A percentile compares a stretch with the other conserved stretches of the same genome.
Conservation (phyloP, 345 rosid genomes). For the Dimocarpus longan region DNA sequence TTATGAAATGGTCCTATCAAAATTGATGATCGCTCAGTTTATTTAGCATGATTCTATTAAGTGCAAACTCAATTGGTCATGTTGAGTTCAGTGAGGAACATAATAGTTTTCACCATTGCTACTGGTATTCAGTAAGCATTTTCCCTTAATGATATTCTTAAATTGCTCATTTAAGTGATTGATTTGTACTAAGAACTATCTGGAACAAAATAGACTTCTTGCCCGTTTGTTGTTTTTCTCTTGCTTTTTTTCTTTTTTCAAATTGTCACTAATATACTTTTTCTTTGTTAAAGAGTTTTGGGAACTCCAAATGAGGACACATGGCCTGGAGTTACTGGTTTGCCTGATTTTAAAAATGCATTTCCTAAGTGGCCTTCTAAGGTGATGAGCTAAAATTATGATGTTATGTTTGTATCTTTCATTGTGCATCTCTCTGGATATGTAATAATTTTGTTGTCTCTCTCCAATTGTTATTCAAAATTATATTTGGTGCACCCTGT, state of each 20-base stretch:
- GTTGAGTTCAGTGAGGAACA: background rate
- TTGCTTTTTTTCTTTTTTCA: background rate
- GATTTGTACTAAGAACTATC: background rate
- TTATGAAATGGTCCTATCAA: background rate
- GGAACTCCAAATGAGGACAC: constrained; percentile 93
- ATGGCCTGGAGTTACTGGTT: constrained; percentile 91
- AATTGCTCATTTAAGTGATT: background rate
- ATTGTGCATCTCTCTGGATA: constrained; percentile 8
- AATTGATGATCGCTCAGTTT: background rate
- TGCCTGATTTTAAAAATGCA: constrained; percentile 91
- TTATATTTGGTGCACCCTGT: background rate
- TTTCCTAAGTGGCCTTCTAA: constrained; percentile 91
- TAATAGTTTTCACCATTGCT: background rate
- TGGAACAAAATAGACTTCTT: background rate
- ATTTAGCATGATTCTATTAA: background rate
- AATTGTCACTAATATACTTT: constrained; percentile 10
- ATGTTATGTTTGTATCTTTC: constrained; percentile 15
- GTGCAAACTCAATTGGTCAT: background rate
- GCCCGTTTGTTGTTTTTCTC: background rate
- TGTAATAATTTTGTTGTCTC: background rate
- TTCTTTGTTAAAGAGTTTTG: constrained; percentile 56
- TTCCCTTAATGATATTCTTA: background rate
- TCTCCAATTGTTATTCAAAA: background rate
- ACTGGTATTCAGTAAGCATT: background rate
- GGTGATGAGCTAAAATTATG: constrained; percentile 40